Evolutionary conservation across 768 basidiomycete species (phyloP).

Genomic region (Lanmaoa pseudosensibilis): DNA sequence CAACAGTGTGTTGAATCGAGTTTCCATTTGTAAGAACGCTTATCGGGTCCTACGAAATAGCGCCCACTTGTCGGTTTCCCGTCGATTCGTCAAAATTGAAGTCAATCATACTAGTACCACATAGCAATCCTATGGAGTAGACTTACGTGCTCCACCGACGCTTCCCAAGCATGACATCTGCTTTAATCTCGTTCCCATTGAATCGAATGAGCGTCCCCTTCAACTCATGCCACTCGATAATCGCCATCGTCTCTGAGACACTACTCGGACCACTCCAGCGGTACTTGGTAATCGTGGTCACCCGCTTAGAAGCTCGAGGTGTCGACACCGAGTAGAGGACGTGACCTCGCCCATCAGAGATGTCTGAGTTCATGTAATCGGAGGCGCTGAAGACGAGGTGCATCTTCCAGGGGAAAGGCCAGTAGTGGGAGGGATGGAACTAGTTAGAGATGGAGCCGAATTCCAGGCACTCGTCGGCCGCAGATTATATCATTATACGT

Average conservation of each 20-base stretch:
- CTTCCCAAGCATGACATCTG: constrained; percentile 23
- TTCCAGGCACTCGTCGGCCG: not conserved
- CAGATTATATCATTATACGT: not conserved
- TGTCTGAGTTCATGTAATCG: constrained; percentile 19
- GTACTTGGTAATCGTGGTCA: constrained; percentile 27
- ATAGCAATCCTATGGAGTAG: not conserved
- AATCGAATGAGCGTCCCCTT: constrained; percentile 31
- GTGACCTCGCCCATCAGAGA: constrained; percentile 20
- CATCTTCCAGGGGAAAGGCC: constrained; percentile 10
- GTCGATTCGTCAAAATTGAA: not conserved
- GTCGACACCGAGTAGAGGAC: constrained; percentile 25
- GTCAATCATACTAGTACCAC: not conserved
- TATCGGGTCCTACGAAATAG: constrained; percentile 35
- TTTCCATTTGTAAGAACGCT: constrained; percentile 36
- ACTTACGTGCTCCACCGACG: constrained; percentile 27
- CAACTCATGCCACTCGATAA: constrained; percentile 35
- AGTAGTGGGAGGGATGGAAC: not conserved
- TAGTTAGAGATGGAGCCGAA: not conserved
- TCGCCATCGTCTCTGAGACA: constrained; percentile 31
- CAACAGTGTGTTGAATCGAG: constrained; percentile 29
- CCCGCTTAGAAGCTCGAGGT: constrained; percentile 9
- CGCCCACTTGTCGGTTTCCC: constrained; percentile 24
- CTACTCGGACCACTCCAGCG: constrained; percentile 20
- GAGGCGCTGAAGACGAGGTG: constrained; percentile 22
- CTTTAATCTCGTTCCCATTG: constrained; percentile 29